Evolutionary conservation across 306 rosid genomes (phyloP).

Genomic region (Amphicarpaea edgeworthii): DNA sequence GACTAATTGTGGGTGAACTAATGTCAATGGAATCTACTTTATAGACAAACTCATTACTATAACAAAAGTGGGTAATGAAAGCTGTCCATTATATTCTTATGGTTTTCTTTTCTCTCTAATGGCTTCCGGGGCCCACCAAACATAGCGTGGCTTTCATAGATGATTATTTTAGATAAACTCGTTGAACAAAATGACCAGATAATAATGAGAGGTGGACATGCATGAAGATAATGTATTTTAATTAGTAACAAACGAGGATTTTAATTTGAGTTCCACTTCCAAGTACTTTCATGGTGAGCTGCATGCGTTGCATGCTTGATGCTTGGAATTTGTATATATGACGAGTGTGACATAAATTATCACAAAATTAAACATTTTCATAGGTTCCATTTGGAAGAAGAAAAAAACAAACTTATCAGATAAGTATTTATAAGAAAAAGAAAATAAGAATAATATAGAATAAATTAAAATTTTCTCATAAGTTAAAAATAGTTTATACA

Average conservation of each 20-base stretch:
- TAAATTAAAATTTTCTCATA: too few species aligned
- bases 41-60: slow-evolving; percentile 29
- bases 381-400: neutral
- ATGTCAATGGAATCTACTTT: slow-evolving; percentile 49
- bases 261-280: slow-evolving; percentile 26
- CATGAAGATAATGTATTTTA: slow-evolving; percentile 54
- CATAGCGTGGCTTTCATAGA: slow-evolving; percentile 33
- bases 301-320: slow-evolving; percentile 38
- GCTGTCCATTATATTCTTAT: slow-evolving; percentile 45
- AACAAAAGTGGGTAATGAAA: slow-evolving; percentile 41
- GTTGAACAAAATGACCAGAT: slow-evolving; percentile 12
- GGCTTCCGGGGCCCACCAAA: slow-evolving; percentile 44
- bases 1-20: slow-evolving; percentile 20
- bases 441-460: too few species aligned
- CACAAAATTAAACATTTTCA: neutral
- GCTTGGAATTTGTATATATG: neutral
- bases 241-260: slow-evolving; percentile 35
- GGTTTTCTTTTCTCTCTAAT: slow-evolving; percentile 40
- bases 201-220: slow-evolving; percentile 40
- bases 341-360: neutral
- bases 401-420: too few species aligned
- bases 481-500: too few species aligned
- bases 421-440: too few species aligned
- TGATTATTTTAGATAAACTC: slow-evolving; percentile 9
- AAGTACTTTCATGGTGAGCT: slow-evolving; percentile 11